These are phyloP conservation scores for Starmerella gropengiesseri DNA, from an alignment of 805 yeast genomes.

Conservation along the genomic window DNA sequence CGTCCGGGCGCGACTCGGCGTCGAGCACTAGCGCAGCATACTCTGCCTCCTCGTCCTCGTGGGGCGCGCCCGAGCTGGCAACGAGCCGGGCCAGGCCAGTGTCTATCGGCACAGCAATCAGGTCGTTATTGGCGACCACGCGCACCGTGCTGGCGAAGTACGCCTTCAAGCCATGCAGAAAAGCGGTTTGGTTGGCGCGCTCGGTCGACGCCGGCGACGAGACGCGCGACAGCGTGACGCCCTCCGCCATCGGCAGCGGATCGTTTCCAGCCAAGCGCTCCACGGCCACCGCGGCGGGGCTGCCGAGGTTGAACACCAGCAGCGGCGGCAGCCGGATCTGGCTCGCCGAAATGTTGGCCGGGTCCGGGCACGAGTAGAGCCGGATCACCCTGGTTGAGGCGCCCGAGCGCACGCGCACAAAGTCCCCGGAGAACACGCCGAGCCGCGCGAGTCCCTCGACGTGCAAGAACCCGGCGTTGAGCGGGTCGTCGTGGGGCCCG, in stretches of 20 bases:
- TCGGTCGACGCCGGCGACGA: conserved; percentile 62
- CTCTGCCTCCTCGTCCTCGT: conserved; percentile 43
- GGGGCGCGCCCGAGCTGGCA: conserved; percentile 21
- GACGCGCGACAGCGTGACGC: conserved; percentile 55
- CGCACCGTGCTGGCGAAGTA: conserved; percentile 48
- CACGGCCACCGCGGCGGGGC: conserved; percentile 27
- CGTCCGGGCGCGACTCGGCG: conserved; percentile 36
- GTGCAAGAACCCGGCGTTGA: conserved; percentile 38
- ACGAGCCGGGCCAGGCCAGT: conserved; percentile 50
- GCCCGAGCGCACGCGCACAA: conserved; percentile 29
- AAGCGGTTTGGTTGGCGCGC: conserved; percentile 47
- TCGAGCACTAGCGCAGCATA: conserved; percentile 7
- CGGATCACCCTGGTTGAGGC: conserved; percentile 29
- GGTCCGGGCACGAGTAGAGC: conserved; percentile 54
- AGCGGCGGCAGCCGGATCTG: conserved; percentile 54
- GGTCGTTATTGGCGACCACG: conserved; percentile 52
- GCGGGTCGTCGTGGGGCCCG: conserved; percentile 36
- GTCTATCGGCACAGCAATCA: conserved; percentile 71
- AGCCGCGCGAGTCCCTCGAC: conserved; percentile 43
- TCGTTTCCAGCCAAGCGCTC: conserved; percentile 2
- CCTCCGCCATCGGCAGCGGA: conserved; percentile 41
- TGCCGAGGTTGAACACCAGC: conserved; percentile 39
- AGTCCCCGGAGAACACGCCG: conserved; percentile 62
- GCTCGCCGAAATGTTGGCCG: conserved; percentile 37
- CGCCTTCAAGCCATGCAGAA: conserved; percentile 49